Base-by-base conservation (phyloP, 768 basidiomycete genomes). In the Mycena leptocephala region DNA sequence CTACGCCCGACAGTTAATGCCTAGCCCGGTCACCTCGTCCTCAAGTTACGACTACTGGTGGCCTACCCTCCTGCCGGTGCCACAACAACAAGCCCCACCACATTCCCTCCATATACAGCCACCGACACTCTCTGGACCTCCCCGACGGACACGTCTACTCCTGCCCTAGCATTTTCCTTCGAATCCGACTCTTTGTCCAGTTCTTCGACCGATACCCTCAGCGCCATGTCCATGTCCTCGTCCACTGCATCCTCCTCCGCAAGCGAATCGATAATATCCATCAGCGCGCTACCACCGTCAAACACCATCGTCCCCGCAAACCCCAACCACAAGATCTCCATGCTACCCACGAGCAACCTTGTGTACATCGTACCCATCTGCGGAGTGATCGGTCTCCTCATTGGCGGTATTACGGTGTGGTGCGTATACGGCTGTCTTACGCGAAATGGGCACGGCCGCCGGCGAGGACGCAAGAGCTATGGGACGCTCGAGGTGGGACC, bases 31-130 rank as follows among this genome's bases (percentile, higher is more conserved):
- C 28, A 56, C 61, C 32, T 65, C 76, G 43, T 66, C 84, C 9
- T 81, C 83, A 20, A 82, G 83, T 55, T 83, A 80, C 64, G 82
- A 85, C 73, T 83, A 85, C 72, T 85, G 83, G 87, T 87, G 82
- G 87, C 84, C 0, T 87, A 85, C 74, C 83, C 86, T 30, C 79
- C 84, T 20, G 80, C 75, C 7, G 83, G 79, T 43, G 81, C 78
- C 39, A 32, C 77, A 13, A 78, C 82, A 4, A 43, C 82, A 5
- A 75, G 76, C 22, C 18, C 78, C 11, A 75, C 76, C 30, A 51
- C 75, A 33, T 24, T 46, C 18, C 39, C 65, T 13, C 48, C 74
- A 3, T 24, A 28, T 28, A 37, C 73, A 39, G 14, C 74, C 66
- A 55, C 75, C 70, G 37, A 53, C 76, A 24, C 59, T 59, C 32